These are phyloP conservation scores for Wilcoxina mikolae DNA, from an alignment of 495 filamentous ascomycete genomes.

Conservation along the genomic window DNA sequence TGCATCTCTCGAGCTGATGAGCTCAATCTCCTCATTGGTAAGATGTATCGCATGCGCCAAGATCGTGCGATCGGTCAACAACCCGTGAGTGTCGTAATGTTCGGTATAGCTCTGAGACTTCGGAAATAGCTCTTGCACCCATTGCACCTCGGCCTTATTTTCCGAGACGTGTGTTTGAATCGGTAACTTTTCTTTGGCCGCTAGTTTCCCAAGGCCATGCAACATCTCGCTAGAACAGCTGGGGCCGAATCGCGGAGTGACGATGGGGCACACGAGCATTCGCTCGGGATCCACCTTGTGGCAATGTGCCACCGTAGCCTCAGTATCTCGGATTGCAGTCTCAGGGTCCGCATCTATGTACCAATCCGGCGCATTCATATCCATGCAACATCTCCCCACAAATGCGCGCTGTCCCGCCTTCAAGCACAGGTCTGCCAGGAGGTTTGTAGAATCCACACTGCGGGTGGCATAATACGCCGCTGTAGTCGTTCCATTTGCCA, in stretches of 20 bases:
- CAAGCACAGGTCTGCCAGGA: constrained; percentile 69
- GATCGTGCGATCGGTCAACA: constrained; percentile 60
- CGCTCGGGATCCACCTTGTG: constrained; percentile 45
- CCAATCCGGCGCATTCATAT: constrained; percentile 46
- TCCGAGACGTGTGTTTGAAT: constrained; percentile 90
- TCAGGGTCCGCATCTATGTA: constrained; percentile 56
- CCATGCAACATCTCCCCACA: constrained; percentile 86
- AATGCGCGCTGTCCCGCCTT: constrained; percentile 70
- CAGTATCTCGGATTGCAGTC: constrained; percentile 41
- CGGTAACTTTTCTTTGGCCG: constrained; percentile 37
- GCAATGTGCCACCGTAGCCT: constrained; percentile 52
- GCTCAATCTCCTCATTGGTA: constrained; percentile 41
- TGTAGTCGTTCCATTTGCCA: constrained; percentile 78
- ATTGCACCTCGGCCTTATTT: constrained; percentile 53
- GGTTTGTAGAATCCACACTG: constrained; percentile 66
- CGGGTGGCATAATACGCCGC: constrained; percentile 87
- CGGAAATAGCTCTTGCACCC: constrained; percentile 61
- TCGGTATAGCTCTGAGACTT: constrained; percentile 46
- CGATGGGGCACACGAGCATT: constrained; percentile 53
- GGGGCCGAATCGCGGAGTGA: constrained; percentile 86
- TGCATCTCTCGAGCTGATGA: constrained; percentile 45
- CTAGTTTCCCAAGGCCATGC: constrained; percentile 41
- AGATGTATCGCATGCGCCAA: constrained; percentile 81
- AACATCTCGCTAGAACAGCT: constrained; percentile 51
- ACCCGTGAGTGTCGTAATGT: constrained; percentile 60